Evolutionary conservation across 192 early-diverging fungal species (phyloP).

Genomic region (Mortierella alpina): DNA sequence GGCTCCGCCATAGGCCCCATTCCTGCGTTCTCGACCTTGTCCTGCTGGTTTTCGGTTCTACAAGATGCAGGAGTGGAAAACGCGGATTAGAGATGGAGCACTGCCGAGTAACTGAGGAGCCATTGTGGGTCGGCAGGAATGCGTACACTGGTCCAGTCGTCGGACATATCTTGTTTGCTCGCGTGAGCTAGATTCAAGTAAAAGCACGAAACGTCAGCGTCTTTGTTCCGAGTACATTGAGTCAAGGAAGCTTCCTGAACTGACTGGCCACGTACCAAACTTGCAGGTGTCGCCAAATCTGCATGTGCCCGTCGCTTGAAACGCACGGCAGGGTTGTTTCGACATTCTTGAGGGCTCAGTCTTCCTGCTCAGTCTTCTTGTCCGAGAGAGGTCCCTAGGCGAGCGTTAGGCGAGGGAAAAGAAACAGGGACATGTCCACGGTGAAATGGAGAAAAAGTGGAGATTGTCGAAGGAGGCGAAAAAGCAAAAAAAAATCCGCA

Average conservation of each 20-base stretch:
- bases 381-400: neutral
- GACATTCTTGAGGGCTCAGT: no score
- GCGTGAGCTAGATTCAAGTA: neutral
- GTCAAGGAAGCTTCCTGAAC: neutral
- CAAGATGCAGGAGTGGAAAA: neutral
- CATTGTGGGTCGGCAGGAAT: no score
- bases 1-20: neutral
- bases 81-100: no score
- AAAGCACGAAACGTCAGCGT: neutral
- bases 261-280: constrained; percentile 9
- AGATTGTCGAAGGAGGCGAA: neutral
- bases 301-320: constrained; percentile 18
- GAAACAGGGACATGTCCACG: neutral
- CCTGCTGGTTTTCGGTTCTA: neutral
- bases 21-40: neutral
- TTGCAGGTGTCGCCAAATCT: constrained; percentile 12
- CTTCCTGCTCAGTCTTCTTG: neutral
- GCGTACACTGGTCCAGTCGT: no score
- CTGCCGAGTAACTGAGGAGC: no score
- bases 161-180: no score
- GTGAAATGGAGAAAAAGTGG: neutral
- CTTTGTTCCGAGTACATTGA: neutral
- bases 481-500: neutral
- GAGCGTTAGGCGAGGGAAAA: neutral
- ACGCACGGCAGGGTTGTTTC: constrained; percentile 9